Percentiles rank a stretch among this genome's conserved stretches.
phyloP scores from a whole-genome alignment of 208 protist genomes.

The Acanthamoeba royreba region DNA sequence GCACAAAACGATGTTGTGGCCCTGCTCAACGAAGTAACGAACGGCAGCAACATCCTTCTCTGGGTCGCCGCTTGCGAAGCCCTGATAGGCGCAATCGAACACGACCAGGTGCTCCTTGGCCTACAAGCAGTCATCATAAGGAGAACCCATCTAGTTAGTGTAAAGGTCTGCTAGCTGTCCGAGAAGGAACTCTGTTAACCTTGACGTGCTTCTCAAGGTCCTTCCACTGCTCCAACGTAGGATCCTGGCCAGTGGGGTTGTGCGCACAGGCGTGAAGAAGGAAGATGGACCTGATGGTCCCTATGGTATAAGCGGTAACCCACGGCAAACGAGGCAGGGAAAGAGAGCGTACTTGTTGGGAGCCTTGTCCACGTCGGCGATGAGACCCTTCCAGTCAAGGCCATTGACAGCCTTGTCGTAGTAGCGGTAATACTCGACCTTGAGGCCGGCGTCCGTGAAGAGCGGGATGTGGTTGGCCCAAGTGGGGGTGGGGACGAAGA shows the following conservation, averaged over 20 bases:
- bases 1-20: conserved; percentile 67
- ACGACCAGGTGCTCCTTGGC: conserved; percentile 87
- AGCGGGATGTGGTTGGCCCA: conserved; percentile 67
- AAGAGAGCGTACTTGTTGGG: conserved; percentile 67
- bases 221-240: conserved; percentile 92
- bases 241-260: conserved; percentile 99
- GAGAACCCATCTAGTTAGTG: background rate
- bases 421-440: conserved; percentile 70
- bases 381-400: conserved; percentile 77
- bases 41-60: conserved; percentile 81
- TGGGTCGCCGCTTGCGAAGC: conserved; percentile 94
- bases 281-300: conserved; percentile 82
- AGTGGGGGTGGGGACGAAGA: conserved; percentile 83
- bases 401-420: conserved; percentile 58
- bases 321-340: too few species aligned
- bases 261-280: conserved; percentile 98
- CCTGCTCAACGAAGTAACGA: conserved; percentile 27
- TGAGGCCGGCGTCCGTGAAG: conserved; percentile 28
- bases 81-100: conserved; percentile 92
- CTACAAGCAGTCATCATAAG: conserved; percentile 71
- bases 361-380: conserved; percentile 60
- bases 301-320: background rate
- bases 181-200: background rate
- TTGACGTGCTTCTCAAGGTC: conserved; percentile 75
- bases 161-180: background rate